A percentile compares a stretch with the other conserved stretches of the same genome.
These are phyloP conservation scores for Aspergillus sp. DNA, from an alignment of 2,329 filamentous ascomycete species.

Conservation along the genomic window DNA sequence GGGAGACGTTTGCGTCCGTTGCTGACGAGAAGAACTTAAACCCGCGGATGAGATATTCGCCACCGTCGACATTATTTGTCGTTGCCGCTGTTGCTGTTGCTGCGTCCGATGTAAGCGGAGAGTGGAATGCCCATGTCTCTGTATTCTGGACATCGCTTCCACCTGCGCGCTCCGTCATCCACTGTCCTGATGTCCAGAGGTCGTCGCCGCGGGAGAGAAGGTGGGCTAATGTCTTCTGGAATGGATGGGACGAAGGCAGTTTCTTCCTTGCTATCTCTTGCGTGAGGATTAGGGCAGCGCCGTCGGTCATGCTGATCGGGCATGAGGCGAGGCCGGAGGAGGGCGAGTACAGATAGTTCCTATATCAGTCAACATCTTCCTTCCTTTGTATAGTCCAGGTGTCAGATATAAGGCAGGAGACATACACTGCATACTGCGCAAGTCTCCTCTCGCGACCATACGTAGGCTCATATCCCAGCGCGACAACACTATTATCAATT, in stretches of 20 bases:
- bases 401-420: no score
- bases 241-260: constrained; percentile 6
- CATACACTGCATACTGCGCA: constrained; percentile 30
- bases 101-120: background rate
- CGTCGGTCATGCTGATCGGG: constrained; percentile 61
- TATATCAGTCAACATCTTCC: background rate
- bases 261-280: constrained; percentile 14
- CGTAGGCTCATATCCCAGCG: constrained; percentile 23
- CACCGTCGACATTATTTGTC: constrained; percentile 19
- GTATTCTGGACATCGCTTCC: constrained; percentile 69
- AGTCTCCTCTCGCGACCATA: constrained; percentile 22
- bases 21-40: constrained; percentile 74
- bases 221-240: background rate
- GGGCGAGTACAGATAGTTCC: constrained; percentile 52
- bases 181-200: constrained; percentile 71
- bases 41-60: constrained; percentile 53
- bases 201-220: constrained; percentile 4
- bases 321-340: constrained; percentile 64
- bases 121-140: constrained; percentile 58
- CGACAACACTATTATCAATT: constrained; percentile 21
- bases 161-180: constrained; percentile 73
- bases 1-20: constrained; percentile 63
- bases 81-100: background rate
- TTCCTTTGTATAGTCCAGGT: no score
- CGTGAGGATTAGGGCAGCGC: constrained; percentile 35